Evolutionary conservation across 2,329 filamentous ascomycete species (phyloP).

Genomic region (Diaporthe capsici): DNA sequence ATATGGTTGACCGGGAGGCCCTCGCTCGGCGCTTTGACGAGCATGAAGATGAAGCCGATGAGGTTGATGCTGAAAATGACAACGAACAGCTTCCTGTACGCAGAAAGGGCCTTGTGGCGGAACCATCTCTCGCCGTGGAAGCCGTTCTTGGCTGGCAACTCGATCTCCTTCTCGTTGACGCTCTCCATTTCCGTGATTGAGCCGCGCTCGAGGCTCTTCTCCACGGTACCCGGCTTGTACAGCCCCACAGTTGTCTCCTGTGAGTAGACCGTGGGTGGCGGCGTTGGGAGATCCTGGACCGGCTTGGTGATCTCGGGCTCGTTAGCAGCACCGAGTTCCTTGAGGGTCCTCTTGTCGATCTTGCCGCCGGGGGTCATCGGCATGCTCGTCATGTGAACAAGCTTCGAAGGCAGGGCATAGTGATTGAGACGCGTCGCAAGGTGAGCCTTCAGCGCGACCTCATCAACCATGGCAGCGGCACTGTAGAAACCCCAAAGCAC

Average conservation of each 20-base stretch:
- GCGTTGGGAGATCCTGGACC: conserved; percentile 42
- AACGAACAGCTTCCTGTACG: conserved; percentile 71
- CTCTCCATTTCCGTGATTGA: conserved; percentile 40
- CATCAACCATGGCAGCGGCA: conserved; percentile 50
- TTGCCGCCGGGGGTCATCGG: conserved; percentile 70
- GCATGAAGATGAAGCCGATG: conserved; percentile 60
- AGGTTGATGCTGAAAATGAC: conserved; percentile 66
- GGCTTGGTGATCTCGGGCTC: conserved; percentile 34
- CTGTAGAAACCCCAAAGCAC: conserved; percentile 67
- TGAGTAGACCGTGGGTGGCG: conserved; percentile 16
- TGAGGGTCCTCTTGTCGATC: conserved; percentile 65
- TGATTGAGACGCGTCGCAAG: conserved; percentile 63
- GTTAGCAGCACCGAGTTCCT: conserved; percentile 32
- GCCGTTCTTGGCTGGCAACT: conserved; percentile 57
- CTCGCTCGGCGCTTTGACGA: conserved; percentile 47
- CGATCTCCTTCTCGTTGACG: conserved; percentile 43
- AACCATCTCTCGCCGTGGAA: conserved; percentile 56
- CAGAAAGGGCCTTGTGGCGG: conserved; percentile 62
- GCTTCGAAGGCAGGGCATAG: conserved; percentile 66
- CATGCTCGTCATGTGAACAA: conserved; percentile 59
- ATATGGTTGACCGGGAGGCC: conserved; percentile 46
- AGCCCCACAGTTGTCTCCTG: conserved; percentile 13
- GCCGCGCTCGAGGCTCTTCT: conserved; percentile 48
- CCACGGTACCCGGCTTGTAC: conserved; percentile 12
- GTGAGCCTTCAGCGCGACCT: conserved; percentile 55